A percentile compares a stretch with the other conserved stretches of the same genome.
Evolutionary conservation across 139 green algal species (phyloP).

Genomic region (Coelastrella sp.): DNA sequence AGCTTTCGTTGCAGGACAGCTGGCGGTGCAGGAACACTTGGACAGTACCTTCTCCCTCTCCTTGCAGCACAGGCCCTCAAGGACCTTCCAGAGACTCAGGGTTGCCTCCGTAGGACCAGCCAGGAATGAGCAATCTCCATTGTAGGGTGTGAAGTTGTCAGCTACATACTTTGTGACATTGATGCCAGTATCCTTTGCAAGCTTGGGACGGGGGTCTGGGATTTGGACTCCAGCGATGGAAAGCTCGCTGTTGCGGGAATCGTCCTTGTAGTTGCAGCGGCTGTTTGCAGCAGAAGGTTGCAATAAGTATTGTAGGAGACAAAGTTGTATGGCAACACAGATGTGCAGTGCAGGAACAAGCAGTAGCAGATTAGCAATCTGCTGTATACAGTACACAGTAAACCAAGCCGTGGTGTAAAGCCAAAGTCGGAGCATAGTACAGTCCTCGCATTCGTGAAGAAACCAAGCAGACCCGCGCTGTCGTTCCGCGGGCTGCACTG

Average conservation of each 20-base stretch:
- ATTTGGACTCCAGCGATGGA: background rate
- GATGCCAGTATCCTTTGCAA: conserved; percentile 33
- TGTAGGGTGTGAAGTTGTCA: conserved; percentile 65
- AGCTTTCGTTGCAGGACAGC: too few species aligned
- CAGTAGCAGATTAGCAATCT: too few species aligned
- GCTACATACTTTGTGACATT: conserved; percentile 45
- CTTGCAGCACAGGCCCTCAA: conserved; percentile 31
- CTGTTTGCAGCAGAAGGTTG: background rate
- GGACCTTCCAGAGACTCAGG: conserved; percentile 56
- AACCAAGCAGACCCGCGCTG: too few species aligned
- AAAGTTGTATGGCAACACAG: too few species aligned
- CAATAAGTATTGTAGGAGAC: too few species aligned
- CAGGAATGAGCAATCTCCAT: conserved; percentile 72
- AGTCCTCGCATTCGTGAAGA: too few species aligned
- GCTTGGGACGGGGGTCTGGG: background rate
- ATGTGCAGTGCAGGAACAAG: too few species aligned
- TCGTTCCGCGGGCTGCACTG: too few species aligned
- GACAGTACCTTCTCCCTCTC: background rate
- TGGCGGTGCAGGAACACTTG: too few species aligned
- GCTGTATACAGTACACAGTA: too few species aligned
- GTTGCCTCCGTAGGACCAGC: conserved; percentile 66
- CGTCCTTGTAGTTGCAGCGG: background rate
- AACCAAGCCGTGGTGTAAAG: too few species aligned
- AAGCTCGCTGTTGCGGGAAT: background rate
- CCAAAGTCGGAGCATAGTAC: too few species aligned